Base-by-base conservation (phyloP, 495 filamentous ascomycete species). In the Lasiosphaeria hispida region DNA sequence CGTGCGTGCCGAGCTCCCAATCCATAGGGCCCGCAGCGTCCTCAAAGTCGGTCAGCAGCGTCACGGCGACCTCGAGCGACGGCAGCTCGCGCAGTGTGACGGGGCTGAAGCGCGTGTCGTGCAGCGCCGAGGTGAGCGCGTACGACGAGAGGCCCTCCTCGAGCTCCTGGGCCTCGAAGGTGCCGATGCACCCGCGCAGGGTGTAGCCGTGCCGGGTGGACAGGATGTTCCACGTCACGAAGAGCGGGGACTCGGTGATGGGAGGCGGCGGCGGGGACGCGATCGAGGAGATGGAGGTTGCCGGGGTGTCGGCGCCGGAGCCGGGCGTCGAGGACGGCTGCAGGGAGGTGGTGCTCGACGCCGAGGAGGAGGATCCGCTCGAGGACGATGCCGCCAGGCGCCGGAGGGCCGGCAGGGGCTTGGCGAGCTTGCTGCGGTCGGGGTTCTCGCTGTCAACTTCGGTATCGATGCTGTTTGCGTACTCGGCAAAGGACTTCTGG, bases 171-270 rank as follows among this genome's bases (percentile, higher is more conserved):
- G 85, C 69, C 57, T 94, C 91, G 67, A 97, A 97, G 0, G 94
- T 98, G 61, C 94, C 94, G 65, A 98, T 98, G 79, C 94, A 98
- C 34, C 94, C 94, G 45, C 94, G 88, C 13, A 98, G 80, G 62
- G 84, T 86, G 60, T 63, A 53, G 23, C 81, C 83, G 56, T 80
- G 80, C 19, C 77, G 77, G 0, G 69, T 57, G 4, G 82, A 84
- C 30, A 89, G 51, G 1, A 83, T 89, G 71, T 96, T 96, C 94
- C 95, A 98, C 0, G 94, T 97, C 11, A 98, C 89, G 69, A 98
- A 98, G 11, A 98, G 78, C 5, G 94, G 94, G 48, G 74, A 76
- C 17, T 75, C 68, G 63, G 73, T 67, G 17, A 74, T 19, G n/a
- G 57, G 17, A 8, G 39, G 50, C 7, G 49, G 36, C n/a, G 48